Evolutionary conservation across 2,329 filamentous ascomycete genomes (phyloP).

Genomic region (Trichoderma gracile): DNA sequence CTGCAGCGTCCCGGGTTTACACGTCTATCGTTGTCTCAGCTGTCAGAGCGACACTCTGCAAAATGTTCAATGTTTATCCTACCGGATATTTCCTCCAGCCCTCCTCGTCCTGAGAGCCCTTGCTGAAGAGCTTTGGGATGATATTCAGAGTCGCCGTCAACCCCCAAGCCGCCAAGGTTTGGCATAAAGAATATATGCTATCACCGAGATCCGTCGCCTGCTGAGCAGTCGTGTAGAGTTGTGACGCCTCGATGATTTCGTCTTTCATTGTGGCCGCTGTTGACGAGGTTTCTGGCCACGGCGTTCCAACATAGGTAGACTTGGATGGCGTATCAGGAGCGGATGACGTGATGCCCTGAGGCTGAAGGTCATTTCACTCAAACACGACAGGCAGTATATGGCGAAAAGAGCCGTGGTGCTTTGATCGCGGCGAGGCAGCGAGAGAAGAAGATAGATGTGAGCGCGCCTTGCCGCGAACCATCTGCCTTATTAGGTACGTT

Average conservation of each 20-base stretch:
- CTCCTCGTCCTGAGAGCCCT: neutral
- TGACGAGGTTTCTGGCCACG: neutral
- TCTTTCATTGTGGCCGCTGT: neutral
- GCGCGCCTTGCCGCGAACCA: no score
- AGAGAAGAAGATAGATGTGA: no score
- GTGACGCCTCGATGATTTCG: neutral
- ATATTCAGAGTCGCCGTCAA: slow-evolving; percentile 18
- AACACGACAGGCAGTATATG: neutral
- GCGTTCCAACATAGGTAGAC: slow-evolving; percentile 20
- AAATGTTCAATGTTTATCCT: neutral
- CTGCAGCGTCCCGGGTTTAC: neutral
- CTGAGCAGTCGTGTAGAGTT: neutral
- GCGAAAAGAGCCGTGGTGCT: neutral
- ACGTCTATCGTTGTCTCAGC: slow-evolving; percentile 11
- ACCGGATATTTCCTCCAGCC: slow-evolving; percentile 21
- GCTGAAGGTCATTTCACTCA: neutral
- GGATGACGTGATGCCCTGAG: neutral
- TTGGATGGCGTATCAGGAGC: neutral
- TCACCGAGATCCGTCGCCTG: neutral
- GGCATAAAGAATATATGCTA: neutral
- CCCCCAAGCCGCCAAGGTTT: slow-evolving; percentile 20
- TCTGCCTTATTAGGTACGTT: no score
- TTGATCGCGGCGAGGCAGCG: neutral
- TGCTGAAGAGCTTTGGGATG: slow-evolving; percentile 9
- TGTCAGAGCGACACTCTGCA: neutral